Conservation (phyloP, 805 yeast genomes). For the Kazachstania psychrophila region DNA sequence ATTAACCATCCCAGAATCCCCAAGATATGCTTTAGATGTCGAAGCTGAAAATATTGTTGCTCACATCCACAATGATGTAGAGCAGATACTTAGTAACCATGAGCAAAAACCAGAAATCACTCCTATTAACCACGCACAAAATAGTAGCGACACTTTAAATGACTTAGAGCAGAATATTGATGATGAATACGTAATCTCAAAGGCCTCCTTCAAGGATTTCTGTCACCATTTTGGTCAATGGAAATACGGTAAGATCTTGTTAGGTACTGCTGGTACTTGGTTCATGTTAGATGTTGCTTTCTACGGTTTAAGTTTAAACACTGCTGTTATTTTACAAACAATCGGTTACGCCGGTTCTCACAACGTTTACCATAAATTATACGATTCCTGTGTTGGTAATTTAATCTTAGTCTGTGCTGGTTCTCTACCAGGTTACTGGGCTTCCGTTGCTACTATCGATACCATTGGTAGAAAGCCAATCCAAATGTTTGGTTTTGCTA, state of each 20-base stretch:
- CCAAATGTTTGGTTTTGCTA: conserved; percentile 65
- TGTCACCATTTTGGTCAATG: conserved; percentile 66
- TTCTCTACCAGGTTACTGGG: conserved; percentile 91
- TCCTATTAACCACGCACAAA: conserved; percentile 21
- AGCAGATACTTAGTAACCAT: too few relatives aligned
- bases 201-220: conserved; percentile 75
- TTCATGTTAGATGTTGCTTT: conserved; percentile 82
- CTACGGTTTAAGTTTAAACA: conserved; percentile 80
- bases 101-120: conserved; percentile 20
- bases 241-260: conserved; percentile 73
- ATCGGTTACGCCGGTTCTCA: conserved; percentile 73
- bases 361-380: conserved; percentile 61
- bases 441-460: conserved; percentile 70
- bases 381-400: conserved; percentile 83
- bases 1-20: conserved; percentile 90
- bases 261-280: conserved; percentile 92
- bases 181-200: conserved; percentile 43
- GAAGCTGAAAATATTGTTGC: conserved; percentile 27
- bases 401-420: conserved; percentile 91
- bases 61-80: neutral
- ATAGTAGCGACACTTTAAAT: neutral
- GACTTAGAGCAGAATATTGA: conserved; percentile 8
- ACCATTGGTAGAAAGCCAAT: conserved; percentile 76
- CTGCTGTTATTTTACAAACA: conserved; percentile 68
- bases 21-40: conserved; percentile 80